Percentiles rank a stretch among this genome's conserved stretches.
These are phyloP conservation scores for Leccinum angustisporum DNA, from an alignment of 1,284 basidiomycete species.

Conservation along the genomic window DNA sequence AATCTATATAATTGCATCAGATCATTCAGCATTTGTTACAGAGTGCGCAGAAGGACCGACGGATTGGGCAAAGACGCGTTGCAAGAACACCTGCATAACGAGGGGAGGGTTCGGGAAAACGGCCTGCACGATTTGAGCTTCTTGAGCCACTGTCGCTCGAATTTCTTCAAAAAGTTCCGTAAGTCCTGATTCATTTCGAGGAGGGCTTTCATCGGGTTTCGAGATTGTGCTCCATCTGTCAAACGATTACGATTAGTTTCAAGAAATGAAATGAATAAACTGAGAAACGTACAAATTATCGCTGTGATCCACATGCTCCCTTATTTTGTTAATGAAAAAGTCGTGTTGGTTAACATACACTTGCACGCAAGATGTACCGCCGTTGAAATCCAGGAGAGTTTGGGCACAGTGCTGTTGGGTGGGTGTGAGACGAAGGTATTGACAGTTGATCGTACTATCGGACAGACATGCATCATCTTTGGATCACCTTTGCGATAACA, in stretches of 20 bases:
- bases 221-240: slow-evolving; percentile 81
- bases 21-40: background rate
- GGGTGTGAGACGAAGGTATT: slow-evolving; percentile 13
- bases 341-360: slow-evolving; percentile 99
- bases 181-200: slow-evolving; percentile 80
- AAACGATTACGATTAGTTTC: slow-evolving; percentile 14
- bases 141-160: slow-evolving; percentile 87
- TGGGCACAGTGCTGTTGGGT: slow-evolving; percentile 86
- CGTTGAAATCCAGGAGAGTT: slow-evolving; percentile 97
- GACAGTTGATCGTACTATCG: slow-evolving; percentile 6
- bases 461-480: slow-evolving; percentile 95
- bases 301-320: slow-evolving; percentile 57
- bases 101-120: slow-evolving; percentile 96
- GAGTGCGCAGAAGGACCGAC: slow-evolving; percentile 45
- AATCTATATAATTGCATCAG: slow-evolving; percentile 56
- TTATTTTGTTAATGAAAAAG: slow-evolving; percentile 93
- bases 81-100: slow-evolving; percentile 99
- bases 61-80: slow-evolving; percentile 97
- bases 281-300: slow-evolving; percentile 57
- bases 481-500: slow-evolving; percentile 97
- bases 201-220: slow-evolving; percentile 78
- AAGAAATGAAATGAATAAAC: slow-evolving; percentile 1
- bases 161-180: slow-evolving; percentile 86
- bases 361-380: slow-evolving; percentile 94
- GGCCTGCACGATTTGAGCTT: slow-evolving; percentile 97